Evolutionary conservation across 257 asterid species (phyloP).

Genomic region (Primulina huaijiensis): DNA sequence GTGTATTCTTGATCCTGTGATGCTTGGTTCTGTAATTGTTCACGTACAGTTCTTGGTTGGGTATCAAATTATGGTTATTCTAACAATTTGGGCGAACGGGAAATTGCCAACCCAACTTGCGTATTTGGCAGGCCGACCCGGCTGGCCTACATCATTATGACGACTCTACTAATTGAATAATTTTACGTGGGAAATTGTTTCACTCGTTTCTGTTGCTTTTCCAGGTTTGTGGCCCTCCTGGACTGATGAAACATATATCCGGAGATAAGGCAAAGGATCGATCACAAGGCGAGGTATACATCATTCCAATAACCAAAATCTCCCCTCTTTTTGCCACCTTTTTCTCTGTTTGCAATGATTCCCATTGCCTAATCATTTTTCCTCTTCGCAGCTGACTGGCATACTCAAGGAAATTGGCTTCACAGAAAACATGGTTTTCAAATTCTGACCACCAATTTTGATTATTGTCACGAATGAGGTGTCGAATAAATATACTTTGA

Average conservation of each 20-base stretch:
- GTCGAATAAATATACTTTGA: constrained; percentile 21
- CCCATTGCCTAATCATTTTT: too few species aligned
- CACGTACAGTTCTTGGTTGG: too few species aligned
- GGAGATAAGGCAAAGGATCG: constrained; percentile 82
- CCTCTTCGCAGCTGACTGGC: constrained; percentile 64
- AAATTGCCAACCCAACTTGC: too few species aligned
- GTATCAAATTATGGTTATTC: too few species aligned
- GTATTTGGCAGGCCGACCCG: too few species aligned
- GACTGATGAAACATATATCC: constrained; percentile 82
- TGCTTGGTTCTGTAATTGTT: too few species aligned
- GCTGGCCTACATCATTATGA: too few species aligned
- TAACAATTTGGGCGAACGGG: too few species aligned
- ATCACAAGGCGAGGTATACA: constrained; percentile 87
- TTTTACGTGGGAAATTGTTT: not conserved
- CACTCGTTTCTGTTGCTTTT: constrained; percentile 21
- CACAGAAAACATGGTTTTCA: constrained; percentile 80
- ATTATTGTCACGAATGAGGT: constrained; percentile 4
- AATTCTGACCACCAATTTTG: constrained; percentile 44
- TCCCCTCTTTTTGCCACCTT: not conserved
- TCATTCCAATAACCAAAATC: constrained; percentile 1
- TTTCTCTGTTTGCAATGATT: not conserved
- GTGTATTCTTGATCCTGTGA: too few species aligned
- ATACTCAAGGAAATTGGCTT: constrained; percentile 78
- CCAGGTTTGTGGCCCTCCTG: constrained; percentile 99
- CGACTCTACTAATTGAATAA: too few species aligned